These are phyloP conservation scores for Rhynchosporium secalis DNA, from an alignment of 2,329 filamentous ascomycete genomes.

Conservation along the genomic window DNA sequence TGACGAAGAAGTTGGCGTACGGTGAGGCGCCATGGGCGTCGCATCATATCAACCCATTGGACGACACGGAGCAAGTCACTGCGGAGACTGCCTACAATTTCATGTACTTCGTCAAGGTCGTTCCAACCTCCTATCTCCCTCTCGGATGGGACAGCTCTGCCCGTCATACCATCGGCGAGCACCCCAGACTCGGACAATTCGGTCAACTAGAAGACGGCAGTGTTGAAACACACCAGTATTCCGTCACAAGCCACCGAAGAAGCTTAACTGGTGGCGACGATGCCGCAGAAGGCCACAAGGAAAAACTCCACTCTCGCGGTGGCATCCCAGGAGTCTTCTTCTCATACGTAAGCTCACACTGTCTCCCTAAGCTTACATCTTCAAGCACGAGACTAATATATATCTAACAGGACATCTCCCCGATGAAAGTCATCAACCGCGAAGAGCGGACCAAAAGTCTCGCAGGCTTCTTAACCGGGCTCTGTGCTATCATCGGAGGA, in stretches of 20 bases:
- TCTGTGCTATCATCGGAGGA: slow-evolving; percentile 92
- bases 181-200: slow-evolving; percentile 65
- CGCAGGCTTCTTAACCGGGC: slow-evolving; percentile 85
- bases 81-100: slow-evolving; percentile 87
- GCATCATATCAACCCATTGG: slow-evolving; percentile 90
- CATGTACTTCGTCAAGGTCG: slow-evolving; percentile 99
- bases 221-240: slow-evolving; percentile 97
- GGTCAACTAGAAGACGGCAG: slow-evolving; percentile 71
- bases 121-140: slow-evolving; percentile 91
- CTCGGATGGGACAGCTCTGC: slow-evolving; percentile 71
- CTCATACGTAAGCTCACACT: slow-evolving; percentile 72
- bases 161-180: slow-evolving; percentile 44
- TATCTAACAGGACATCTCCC: slow-evolving; percentile 78
- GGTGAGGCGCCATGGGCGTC: slow-evolving; percentile 71
- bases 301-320: slow-evolving; percentile 83
- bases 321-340: slow-evolving; percentile 99
- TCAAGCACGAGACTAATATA: slow-evolving; percentile 31
- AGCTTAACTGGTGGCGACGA: slow-evolving; percentile 83
- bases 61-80: slow-evolving; percentile 74
- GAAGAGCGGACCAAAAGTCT: slow-evolving; percentile 89
- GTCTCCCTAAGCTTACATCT: background rate
- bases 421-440: slow-evolving; percentile 99
- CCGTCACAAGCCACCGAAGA: slow-evolving; percentile 93
- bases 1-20: slow-evolving; percentile 60
- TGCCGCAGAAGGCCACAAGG: slow-evolving; percentile 83